These are phyloP conservation scores for Mrakiaceae sp. DNA, from an alignment of 1,284 basidiomycete genomes.

Conservation along the genomic window DNA sequence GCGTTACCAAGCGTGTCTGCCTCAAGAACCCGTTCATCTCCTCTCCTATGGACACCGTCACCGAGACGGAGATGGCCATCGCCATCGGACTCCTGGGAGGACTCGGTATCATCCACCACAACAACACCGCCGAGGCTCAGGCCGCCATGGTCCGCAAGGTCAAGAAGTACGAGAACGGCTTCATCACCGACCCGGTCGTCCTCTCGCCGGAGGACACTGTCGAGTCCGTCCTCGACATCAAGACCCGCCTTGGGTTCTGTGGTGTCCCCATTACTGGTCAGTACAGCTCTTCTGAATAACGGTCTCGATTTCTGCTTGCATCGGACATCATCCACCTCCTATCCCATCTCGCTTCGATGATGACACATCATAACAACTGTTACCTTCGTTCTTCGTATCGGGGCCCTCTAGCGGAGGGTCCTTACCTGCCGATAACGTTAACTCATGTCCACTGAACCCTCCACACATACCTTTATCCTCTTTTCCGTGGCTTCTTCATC, in stretches of 20 bases:
- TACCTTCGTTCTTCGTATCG: constrained; percentile 83
- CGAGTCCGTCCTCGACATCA: constrained; percentile 87
- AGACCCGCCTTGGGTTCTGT: constrained; percentile 83
- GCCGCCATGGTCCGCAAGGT: constrained; percentile 95
- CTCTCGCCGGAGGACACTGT: constrained; percentile 67
- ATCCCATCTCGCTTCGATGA: constrained; percentile 32
- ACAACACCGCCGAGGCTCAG: constrained; percentile 77
- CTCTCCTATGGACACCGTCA: constrained; percentile 99
- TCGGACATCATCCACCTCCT: not conserved
- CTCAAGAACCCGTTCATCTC: constrained; percentile 96
- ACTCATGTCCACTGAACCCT: constrained; percentile 33
- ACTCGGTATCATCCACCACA: constrained; percentile 98
- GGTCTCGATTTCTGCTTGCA: too few relatives aligned
- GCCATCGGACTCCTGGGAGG: constrained; percentile 91
- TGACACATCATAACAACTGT: constrained; percentile 41
- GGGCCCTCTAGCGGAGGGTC: constrained; percentile 53
- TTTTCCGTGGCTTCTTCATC: constrained; percentile 18
- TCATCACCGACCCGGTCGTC: constrained; percentile 90
- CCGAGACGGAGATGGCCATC: constrained; percentile 95
- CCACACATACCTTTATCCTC: not conserved
- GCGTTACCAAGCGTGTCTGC: constrained; percentile 79
- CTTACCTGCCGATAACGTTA: constrained; percentile 41
- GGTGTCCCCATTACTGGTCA: constrained; percentile 91
- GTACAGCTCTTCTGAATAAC: constrained; percentile 11
- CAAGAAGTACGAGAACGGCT: constrained; percentile 97